These are phyloP conservation scores for Heliamphora exappendiculata DNA, from an alignment of 148 eudicot genomes.

Conservation along the genomic window DNA sequence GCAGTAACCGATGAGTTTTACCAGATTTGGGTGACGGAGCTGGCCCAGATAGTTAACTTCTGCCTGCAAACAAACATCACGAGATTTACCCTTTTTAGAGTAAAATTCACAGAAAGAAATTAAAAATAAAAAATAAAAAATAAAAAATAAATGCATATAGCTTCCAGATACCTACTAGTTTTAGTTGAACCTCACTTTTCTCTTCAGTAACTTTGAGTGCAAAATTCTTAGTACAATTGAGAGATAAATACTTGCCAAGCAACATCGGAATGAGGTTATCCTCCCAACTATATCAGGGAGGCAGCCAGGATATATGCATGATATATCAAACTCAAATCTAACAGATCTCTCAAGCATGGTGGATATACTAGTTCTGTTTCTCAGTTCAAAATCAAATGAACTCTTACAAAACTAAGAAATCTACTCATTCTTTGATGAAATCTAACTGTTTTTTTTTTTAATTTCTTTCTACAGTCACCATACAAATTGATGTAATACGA, in stretches of 20 bases:
- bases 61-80: constrained; percentile 39
- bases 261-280: not conserved
- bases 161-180: not conserved
- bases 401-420: not conserved
- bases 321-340: not conserved
- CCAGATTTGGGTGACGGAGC: constrained; percentile 74
- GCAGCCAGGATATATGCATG: not conserved
- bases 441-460: not conserved
- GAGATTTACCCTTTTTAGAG: constrained; percentile 2
- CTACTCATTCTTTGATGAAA: not conserved
- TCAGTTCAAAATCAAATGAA: not conserved
- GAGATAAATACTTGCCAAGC: constrained; percentile 6
- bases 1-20: constrained; percentile 77
- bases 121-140: not conserved
- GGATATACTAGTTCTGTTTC: not conserved
- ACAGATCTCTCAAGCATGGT: not conserved
- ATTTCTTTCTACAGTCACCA: not conserved
- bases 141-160: not conserved
- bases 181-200: not conserved
- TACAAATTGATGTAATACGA: not conserved
- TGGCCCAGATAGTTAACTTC: constrained; percentile 83
- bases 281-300: not conserved
- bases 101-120: not conserved
- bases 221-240: not conserved
- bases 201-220: not conserved